phyloP scores from a whole-genome alignment of 1,284 basidiomycete species.

The Agroathelia rolfsii region DNA sequence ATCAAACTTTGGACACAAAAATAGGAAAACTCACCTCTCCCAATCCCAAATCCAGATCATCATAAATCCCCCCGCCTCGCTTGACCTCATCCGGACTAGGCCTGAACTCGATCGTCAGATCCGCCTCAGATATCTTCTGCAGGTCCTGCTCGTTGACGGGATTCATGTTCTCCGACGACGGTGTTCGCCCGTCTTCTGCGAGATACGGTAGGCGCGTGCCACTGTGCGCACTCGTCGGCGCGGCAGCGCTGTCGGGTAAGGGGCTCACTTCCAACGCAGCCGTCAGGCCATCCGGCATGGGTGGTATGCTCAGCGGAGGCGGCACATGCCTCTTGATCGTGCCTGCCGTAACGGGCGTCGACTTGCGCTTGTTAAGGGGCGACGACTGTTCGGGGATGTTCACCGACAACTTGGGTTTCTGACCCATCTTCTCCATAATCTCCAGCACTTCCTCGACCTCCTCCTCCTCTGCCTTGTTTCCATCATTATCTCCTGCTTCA shows the following conservation, averaged over 20 bases:
- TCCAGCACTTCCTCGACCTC: slow-evolving; percentile 39
- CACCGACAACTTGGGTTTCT: slow-evolving; percentile 22
- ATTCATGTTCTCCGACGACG: too few species aligned
- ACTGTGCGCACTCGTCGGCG: slow-evolving; percentile 10
- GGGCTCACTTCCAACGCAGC: slow-evolving; percentile 13
- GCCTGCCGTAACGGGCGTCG: slow-evolving; percentile 18
- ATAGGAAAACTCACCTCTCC: slow-evolving; percentile 33
- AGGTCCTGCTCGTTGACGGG: too few species aligned
- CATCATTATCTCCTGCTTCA: slow-evolving; percentile 14
- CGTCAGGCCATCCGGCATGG: slow-evolving; percentile 16
- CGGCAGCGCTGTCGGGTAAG: slow-evolving; percentile 13
- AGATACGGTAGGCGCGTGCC: slow-evolving; percentile 23
- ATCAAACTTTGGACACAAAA: slow-evolving; percentile 16
- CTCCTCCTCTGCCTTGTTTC: slow-evolving; percentile 11
- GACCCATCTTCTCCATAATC: slow-evolving; percentile 33
- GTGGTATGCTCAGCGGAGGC: slow-evolving; percentile 39
- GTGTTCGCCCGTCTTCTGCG: background rate
- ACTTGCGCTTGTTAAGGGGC: slow-evolving; percentile 17
- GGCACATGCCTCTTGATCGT: slow-evolving; percentile 28
- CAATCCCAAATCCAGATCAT: slow-evolving; percentile 60
- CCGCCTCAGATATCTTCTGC: too few species aligned
- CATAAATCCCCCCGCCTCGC: slow-evolving; percentile 57
- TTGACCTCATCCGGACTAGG: slow-evolving; percentile 51
- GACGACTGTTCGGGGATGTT: slow-evolving; percentile 18
- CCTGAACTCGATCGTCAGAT: too few species aligned